Evolutionary conservation across 2,329 filamentous ascomycete genomes (phyloP).

Genomic region (Tolypocladium nubicola): DNA sequence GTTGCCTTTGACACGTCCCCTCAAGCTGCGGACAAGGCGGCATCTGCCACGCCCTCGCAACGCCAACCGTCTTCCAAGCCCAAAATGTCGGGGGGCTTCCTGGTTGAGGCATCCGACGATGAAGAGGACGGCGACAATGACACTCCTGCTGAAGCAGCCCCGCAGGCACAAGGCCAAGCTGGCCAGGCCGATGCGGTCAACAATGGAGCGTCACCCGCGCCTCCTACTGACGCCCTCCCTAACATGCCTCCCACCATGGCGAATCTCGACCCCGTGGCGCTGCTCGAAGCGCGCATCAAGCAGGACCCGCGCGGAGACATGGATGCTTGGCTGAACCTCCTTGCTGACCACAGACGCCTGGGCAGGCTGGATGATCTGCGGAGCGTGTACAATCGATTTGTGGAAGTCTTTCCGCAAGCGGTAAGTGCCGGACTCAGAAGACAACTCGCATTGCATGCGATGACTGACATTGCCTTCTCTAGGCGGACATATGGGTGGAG

Average conservation of each 20-base stretch:
- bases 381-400: slow-evolving; percentile 72
- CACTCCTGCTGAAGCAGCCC: slow-evolving; percentile 11
- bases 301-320: slow-evolving; percentile 89
- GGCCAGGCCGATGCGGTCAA: slow-evolving; percentile 10
- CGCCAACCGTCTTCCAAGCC: slow-evolving; percentile 35
- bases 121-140: slow-evolving; percentile 45
- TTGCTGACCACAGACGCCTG: slow-evolving; percentile 72
- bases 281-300: slow-evolving; percentile 82
- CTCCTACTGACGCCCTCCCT: slow-evolving; percentile 14
- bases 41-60: slow-evolving; percentile 16
- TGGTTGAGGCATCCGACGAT: slow-evolving; percentile 50
- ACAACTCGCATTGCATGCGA: not conserved
- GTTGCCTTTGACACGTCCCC: slow-evolving; percentile 31
- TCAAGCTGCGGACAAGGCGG: slow-evolving; percentile 22
- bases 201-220: slow-evolving; percentile 10
- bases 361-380: slow-evolving; percentile 75
- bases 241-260: slow-evolving; percentile 26
- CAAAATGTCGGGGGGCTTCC: slow-evolving; percentile 48
- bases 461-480: slow-evolving; percentile 14
- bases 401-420: slow-evolving; percentile 79
- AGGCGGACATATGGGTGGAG: slow-evolving; percentile 88
- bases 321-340: slow-evolving; percentile 82
- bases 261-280: slow-evolving; percentile 57
- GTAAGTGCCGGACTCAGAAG: slow-evolving; percentile 47
- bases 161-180: slow-evolving; percentile 1